Percentiles rank a stretch among this genome's conserved stretches.
Conservation (phyloP, 2,329 filamentous ascomycete species). For the Chaetoscypha palmicola region DNA sequence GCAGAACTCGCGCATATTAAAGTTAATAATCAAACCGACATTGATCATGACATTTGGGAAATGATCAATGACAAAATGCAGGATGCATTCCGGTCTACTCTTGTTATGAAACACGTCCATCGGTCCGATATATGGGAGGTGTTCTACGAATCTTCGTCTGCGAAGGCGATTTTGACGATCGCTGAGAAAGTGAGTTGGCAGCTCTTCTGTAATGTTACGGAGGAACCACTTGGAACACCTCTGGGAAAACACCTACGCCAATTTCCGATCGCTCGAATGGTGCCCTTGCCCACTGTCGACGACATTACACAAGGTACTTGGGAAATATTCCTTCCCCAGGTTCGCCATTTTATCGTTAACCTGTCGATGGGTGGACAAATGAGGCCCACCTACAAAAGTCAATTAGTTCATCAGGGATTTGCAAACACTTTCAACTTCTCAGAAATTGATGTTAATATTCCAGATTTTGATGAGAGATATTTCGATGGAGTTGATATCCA, state of each 20-base stretch:
- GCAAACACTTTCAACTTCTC: constrained; percentile 32
- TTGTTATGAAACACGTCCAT: constrained; percentile 31
- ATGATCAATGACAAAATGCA: constrained; percentile 30
- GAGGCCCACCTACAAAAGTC: constrained; percentile 16
- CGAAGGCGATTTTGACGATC: constrained; percentile 35
- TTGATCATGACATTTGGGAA: constrained; percentile 27
- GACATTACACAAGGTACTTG: constrained; percentile 36
- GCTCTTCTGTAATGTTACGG: constrained; percentile 37
- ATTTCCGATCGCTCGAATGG: constrained; percentile 42
- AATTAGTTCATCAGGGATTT: constrained; percentile 13
- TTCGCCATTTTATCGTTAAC: constrained; percentile 29
- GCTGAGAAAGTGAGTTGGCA: constrained; percentile 38
- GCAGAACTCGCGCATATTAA: constrained; percentile 8
- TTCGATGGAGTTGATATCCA: constrained; percentile 22
- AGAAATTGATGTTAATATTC: constrained; percentile 34
- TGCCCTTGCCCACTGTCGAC: constrained; percentile 24
- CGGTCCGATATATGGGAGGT: constrained; percentile 37
- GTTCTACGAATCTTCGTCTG: constrained; percentile 34
- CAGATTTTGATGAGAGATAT: constrained; percentile 24
- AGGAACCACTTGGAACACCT: constrained; percentile 27
- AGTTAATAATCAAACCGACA: constrained; percentile 12
- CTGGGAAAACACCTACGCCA: constrained; percentile 34
- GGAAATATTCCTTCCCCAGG: constrained; percentile 38
- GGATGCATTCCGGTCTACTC: constrained; percentile 28
- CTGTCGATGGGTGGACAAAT: constrained; percentile 32